Evolutionary conservation across 805 yeast genomes (phyloP), one percentile per base, ranked within the genome.

Genomic region (Hemisphaericaspora nanyangensis): DNA sequence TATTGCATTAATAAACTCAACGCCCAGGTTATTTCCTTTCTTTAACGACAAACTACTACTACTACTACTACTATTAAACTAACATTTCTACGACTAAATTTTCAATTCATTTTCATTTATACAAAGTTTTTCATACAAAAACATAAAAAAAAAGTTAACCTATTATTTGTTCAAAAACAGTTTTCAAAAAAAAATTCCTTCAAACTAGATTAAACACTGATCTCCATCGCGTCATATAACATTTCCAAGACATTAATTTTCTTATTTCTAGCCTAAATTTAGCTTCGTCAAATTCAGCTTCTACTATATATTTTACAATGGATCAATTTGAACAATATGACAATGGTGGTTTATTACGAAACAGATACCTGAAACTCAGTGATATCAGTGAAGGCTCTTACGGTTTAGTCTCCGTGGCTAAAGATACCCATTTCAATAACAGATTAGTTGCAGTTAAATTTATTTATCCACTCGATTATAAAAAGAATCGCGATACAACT

Each of bases 331-430:
- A 65, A 34, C 47, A 44, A 26, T 69, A 69, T 47, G 66, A 61
- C 42, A 49, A 51, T 17, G 74, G 74, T 16, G 53, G 49, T 15
- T 68, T 84, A 32, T 66, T 87, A 40, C 74, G 80, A 43, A 70
- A 70, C 39, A 69, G 85, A 40, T 91, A 88, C 63, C 65, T 68
- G 42, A 82, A 82, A 50, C 70, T 88, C 17, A 79, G 77, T 42
- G 86, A 81, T 54, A 77, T 91, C 43, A 86, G 90, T 55, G 90
- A 87, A 59, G 98, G 98, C 22, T 87, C 97, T 0, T 91, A 87
- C 60, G 98, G 98, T 36, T 76, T 85, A 34, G 98, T 91, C 7
- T 80, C 95, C 2, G 71, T 91, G 18, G 97, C 96, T 7, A 80
- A 79, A 51, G 96, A 91, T 58, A 70, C 72, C 18, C 61, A 67